Evolutionary conservation across 257 asterid species (phyloP), one percentile per base, ranked within the genome.

Genomic region (Thymus quinquecostatus): DNA sequence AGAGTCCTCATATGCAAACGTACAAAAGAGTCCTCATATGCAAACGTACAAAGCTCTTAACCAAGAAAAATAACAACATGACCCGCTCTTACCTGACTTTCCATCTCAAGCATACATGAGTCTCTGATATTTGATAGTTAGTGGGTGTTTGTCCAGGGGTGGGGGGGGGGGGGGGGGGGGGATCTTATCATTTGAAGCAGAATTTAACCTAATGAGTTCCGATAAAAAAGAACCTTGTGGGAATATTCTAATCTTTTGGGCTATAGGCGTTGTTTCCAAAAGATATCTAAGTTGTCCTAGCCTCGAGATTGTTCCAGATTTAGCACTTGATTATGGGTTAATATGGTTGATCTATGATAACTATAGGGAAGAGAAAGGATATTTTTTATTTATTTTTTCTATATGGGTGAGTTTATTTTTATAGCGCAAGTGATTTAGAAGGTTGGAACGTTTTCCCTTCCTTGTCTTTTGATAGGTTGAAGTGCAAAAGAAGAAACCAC

Each of bases 381-480:
- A 69, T 21, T 21, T 21, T 21, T 21, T 21, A 21, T 21, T 21
- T 21, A 21, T 21, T 21, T 21, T 21, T 21, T 21, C 21, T 21
- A 21, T 21, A 21, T 47, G 36, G 50, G 38, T 58, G 60, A 65
- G 59, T 53, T 58, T 58, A 28, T 51, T 51, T 41, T 33, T 50
- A 49, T 28, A 59, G 38, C n/a, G 64, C 28, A 54, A 21, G 21
- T 60, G 64, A 44, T 63, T 30, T 61, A 60, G 5, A 33, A 69
- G 38, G 30, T 3, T 56, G 32, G 9, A 58, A 12, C 56, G 47
- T 72, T 29, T 34, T 8, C 34, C 66, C 60, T 72, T 44, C 54
- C 9, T 62, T 61, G 58, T 54, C 13, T 48, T 75, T 76, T 64
- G 63, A 27, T 82, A 92, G 97, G 96, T 80, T 53, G 96, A 89